Evolutionary conservation across 2,329 filamentous ascomycete genomes (phyloP).

Genomic region (Uncinocarpus reesii): DNA sequence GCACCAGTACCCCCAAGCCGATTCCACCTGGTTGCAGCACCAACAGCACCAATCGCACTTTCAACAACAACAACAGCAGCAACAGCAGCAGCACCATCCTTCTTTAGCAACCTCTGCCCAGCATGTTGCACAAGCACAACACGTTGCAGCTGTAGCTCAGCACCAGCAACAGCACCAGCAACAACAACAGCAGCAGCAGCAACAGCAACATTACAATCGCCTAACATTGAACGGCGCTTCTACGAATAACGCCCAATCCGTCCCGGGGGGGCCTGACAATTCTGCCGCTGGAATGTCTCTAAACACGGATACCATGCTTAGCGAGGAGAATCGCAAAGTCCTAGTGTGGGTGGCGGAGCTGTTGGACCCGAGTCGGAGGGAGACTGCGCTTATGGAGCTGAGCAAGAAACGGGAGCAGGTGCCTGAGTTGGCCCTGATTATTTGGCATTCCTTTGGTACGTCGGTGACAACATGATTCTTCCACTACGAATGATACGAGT

Average conservation of each 20-base stretch:
- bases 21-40: slow-evolving; percentile 40
- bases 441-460: slow-evolving; percentile 97
- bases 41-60: slow-evolving; percentile 39
- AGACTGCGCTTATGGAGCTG: slow-evolving; percentile 83
- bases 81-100: slow-evolving; percentile 31
- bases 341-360: slow-evolving; percentile 87
- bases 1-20: slow-evolving; percentile 42
- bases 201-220: slow-evolving; percentile 57
- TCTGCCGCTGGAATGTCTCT: slow-evolving; percentile 27
- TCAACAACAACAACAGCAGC: slow-evolving; percentile 29
- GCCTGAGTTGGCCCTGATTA: slow-evolving; percentile 83
- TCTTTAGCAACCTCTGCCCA: slow-evolving; percentile 19
- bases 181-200: slow-evolving; percentile 25
- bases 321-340: slow-evolving; percentile 87
- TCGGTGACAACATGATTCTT: slow-evolving; percentile 15
- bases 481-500: not conserved
- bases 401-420: slow-evolving; percentile 99
- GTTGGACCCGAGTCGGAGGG: slow-evolving; percentile 74
- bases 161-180: slow-evolving; percentile 33
- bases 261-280: slow-evolving; percentile 12
- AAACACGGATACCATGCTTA: slow-evolving; percentile 56
- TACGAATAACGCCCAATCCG: slow-evolving; percentile 30
- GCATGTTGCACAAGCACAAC: slow-evolving; percentile 28
- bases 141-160: slow-evolving; percentile 26
- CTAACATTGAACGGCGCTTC: slow-evolving; percentile 57